Base-by-base conservation (phyloP, 192 early-diverging fungal genomes). In the Mortierella claussenii region DNA sequence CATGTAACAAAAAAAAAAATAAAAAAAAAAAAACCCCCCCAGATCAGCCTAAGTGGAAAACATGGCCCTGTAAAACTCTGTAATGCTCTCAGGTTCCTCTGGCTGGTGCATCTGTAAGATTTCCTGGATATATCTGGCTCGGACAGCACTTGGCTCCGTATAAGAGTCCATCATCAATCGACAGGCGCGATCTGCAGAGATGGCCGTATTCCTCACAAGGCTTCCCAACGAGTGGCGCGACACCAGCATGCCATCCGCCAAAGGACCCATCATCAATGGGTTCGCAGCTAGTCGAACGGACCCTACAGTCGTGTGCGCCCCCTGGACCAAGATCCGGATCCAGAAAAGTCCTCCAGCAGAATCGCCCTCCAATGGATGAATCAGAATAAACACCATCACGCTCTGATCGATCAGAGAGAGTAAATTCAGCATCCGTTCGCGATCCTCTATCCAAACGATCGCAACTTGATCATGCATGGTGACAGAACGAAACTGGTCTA, bases 381-480 rank as follows among this genome's bases (percentile, higher is more conserved):
- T 83, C 57, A 92, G 84, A 1, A 95, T 79, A 56, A 84, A 90
- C 0, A 89, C 70, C 71, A 85, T 82, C 27, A 83, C 73, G 33
- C 65, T 80, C 48, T 86, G 80, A 21, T 85, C 80, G 24, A 79
- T 34, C 28, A 76, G 24, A 5, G 73, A 59, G 5, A 76, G 21
- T 36, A 76, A 8, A 45, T 40, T 69, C 18, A 66, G 18, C 64
- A 85, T 80, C 65, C 56, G 61, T 9, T 83, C 70, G 21, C 88
- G 50, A 55, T 94, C 89, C 43, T 93, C 88, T 37, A 93, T 76
- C 92, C 92, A 95, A 8, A 94, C 79, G 13, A 95, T 82, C 52
- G 74, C 84, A 0, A 93, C 89, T 31, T 85, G 75, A 58, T 93
- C 92, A 12, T 90, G 87, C n/a, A 76, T 34, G 8, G 65, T 58